These are phyloP conservation scores for Choiromyces venosus DNA, from an alignment of 495 filamentous ascomycete species.

Conservation along the genomic window DNA sequence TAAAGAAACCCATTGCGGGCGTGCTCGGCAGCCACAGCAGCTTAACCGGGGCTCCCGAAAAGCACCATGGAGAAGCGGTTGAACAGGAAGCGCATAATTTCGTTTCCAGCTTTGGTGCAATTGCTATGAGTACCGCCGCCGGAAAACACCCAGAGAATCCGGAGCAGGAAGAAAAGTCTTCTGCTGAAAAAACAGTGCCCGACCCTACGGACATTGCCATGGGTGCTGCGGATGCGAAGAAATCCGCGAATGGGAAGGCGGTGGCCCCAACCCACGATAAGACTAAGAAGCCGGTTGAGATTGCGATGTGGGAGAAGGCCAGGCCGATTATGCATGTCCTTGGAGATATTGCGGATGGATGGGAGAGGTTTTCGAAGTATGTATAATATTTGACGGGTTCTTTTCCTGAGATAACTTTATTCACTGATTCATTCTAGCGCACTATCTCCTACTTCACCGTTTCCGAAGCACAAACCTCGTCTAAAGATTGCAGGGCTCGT, in stretches of 20 bases:
- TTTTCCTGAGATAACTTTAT: background rate
- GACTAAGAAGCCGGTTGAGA: slow-evolving; percentile 77
- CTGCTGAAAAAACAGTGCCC: slow-evolving; percentile 50
- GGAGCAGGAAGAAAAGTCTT: slow-evolving; percentile 43
- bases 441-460: slow-evolving; percentile 71
- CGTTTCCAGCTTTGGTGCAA: slow-evolving; percentile 65
- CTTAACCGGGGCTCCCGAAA: slow-evolving; percentile 70
- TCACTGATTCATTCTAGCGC: slow-evolving; percentile 48
- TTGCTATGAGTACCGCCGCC: slow-evolving; percentile 68
- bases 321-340: slow-evolving; percentile 71
- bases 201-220: slow-evolving; percentile 57
- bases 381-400: slow-evolving; percentile 37
- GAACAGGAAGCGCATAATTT: slow-evolving; percentile 81
- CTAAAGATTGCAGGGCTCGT: slow-evolving; percentile 60
- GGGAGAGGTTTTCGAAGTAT: slow-evolving; percentile 73
- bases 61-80: slow-evolving; percentile 77
- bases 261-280: slow-evolving; percentile 59
- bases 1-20: slow-evolving; percentile 64
- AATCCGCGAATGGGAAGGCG: slow-evolving; percentile 48
- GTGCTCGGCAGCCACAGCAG: slow-evolving; percentile 72
- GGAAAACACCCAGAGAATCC: slow-evolving; percentile 62
- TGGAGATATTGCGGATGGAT: slow-evolving; percentile 68
- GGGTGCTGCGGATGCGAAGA: slow-evolving; percentile 55
- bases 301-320: slow-evolving; percentile 68
- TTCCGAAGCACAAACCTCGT: slow-evolving; percentile 58